These are phyloP conservation scores for Salix viminalis DNA, from an alignment of 345 rosid species.

Conservation along the genomic window DNA sequence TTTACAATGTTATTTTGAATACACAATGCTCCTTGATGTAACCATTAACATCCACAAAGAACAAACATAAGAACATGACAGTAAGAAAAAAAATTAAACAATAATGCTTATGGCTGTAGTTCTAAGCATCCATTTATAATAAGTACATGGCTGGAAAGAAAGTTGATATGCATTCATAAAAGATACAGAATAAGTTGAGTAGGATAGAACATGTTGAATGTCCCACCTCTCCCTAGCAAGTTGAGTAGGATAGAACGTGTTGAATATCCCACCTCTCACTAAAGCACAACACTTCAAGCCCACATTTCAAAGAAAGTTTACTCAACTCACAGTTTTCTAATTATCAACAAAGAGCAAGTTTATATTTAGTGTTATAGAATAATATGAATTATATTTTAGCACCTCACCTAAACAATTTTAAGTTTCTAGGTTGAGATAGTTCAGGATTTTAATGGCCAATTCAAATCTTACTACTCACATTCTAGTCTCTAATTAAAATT, in stretches of 20 bases:
- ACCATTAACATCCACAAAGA: neutral
- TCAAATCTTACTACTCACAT: no score
- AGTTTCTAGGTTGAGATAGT: no score
- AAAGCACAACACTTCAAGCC: neutral
- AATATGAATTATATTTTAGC: neutral
- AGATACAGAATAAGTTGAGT: no score
- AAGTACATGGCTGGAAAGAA: neutral
- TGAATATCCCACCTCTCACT: neutral
- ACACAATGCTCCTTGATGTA: neutral
- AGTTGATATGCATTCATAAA: neutral
- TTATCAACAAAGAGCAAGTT: neutral
- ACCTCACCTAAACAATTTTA: no score
- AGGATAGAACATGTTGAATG: no score
- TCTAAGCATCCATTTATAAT: no score
- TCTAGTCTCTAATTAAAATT: no score
- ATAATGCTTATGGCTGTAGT: no score
- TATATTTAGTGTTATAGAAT: neutral
- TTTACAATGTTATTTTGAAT: no score
- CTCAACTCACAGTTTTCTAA: neutral
- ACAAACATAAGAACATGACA: neutral
- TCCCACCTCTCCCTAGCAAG: neutral
- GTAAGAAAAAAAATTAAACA: no score
- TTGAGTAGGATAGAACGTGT: neutral
- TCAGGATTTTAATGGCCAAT: no score
- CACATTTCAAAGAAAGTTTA: neutral